Conservation (phyloP, 2,329 filamentous ascomycete genomes). For the Parastagonospora nodorum region DNA sequence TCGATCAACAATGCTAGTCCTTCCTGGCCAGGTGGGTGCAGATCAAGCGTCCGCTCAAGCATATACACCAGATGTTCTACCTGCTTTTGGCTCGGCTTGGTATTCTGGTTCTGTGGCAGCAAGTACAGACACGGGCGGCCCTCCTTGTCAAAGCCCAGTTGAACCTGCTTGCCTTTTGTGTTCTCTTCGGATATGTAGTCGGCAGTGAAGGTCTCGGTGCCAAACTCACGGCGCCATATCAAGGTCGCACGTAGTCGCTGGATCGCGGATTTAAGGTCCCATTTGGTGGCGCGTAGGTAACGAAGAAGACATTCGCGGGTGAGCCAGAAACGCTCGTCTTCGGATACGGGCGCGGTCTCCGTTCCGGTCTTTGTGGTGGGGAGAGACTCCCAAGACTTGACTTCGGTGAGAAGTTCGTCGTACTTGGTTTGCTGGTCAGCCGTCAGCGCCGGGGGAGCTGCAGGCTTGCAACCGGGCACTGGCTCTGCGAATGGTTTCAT, state of each 20-base stretch:
- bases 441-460: slow-evolving; percentile 65
- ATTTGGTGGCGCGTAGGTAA: slow-evolving; percentile 93
- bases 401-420: slow-evolving; percentile 71
- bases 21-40: slow-evolving; percentile 87
- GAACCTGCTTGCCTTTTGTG: slow-evolving; percentile 92
- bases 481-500: slow-evolving; percentile 43
- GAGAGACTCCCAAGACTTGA: slow-evolving; percentile 72
- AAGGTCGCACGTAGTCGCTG: slow-evolving; percentile 82
- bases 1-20: slow-evolving; percentile 87
- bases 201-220: slow-evolving; percentile 72
- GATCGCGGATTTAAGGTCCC: slow-evolving; percentile 73
- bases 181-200: slow-evolving; percentile 94
- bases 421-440: slow-evolving; percentile 83
- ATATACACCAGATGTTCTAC: slow-evolving; percentile 95
- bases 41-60: slow-evolving; percentile 85
- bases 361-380: slow-evolving; percentile 66
- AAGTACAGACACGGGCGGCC: slow-evolving; percentile 90
- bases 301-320: slow-evolving; percentile 90
- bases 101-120: slow-evolving; percentile 90
- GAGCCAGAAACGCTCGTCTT: slow-evolving; percentile 85
- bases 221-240: slow-evolving; percentile 89
- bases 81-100: slow-evolving; percentile 81
- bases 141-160: slow-evolving; percentile 84
- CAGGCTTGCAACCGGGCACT: slow-evolving; percentile 60
- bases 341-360: slow-evolving; percentile 68